These are phyloP conservation scores for Russula vinacea DNA, from an alignment of 768 basidiomycete genomes.

Conservation along the genomic window DNA sequence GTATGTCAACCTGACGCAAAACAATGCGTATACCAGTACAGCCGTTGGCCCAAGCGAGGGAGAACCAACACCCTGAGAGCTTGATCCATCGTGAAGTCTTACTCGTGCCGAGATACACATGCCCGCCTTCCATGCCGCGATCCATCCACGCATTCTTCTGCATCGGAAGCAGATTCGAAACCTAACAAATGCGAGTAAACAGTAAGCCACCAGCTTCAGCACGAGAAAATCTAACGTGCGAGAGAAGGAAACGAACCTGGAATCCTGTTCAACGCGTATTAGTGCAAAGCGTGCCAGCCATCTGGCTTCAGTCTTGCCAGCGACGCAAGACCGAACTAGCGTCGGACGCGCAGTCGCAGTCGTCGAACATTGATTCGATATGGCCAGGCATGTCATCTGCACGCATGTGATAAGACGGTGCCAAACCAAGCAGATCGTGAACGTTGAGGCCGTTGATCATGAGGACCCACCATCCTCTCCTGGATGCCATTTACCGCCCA, in stretches of 20 bases:
- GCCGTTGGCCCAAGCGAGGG: neutral
- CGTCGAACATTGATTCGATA: constrained; percentile 36
- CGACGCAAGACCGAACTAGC: constrained; percentile 17
- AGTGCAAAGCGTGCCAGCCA: constrained; percentile 59
- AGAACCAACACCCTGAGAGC: constrained; percentile 3
- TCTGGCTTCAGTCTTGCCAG: constrained; percentile 46
- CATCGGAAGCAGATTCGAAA: constrained; percentile 70
- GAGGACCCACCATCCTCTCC: constrained; percentile 29
- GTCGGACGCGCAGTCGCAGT: constrained; percentile 22
- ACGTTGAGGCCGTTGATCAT: no score
- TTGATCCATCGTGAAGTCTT: constrained; percentile 63
- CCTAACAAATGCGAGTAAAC: constrained; percentile 32
- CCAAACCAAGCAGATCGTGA: neutral
- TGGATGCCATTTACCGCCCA: constrained; percentile 42
- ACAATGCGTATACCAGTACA: neutral
- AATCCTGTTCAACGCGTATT: constrained; percentile 47
- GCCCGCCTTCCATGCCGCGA: constrained; percentile 45
- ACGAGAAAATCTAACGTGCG: neutral
- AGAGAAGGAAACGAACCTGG: constrained; percentile 15
- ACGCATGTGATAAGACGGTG: neutral
- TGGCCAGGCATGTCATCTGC: constrained; percentile 34
- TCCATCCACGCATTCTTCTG: constrained; percentile 72
- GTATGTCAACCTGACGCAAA: neutral
- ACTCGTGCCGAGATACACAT: constrained; percentile 68
- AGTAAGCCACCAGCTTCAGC: neutral